These are phyloP conservation scores for Solanum arcanum DNA, from an alignment of 257 asterid genomes.

Conservation along the genomic window DNA sequence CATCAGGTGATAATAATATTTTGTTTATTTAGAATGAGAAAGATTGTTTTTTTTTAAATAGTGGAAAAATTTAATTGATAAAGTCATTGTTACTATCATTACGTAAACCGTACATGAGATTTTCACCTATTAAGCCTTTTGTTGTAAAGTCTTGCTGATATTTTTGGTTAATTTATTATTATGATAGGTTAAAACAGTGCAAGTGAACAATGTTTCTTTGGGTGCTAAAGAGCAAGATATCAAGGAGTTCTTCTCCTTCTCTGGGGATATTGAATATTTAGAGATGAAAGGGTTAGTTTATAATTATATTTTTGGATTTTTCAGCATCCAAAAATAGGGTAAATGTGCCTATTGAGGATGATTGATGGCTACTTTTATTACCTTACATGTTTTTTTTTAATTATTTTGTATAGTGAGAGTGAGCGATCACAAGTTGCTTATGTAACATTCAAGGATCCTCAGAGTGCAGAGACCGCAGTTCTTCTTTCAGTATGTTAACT, in stretches of 20 bases:
- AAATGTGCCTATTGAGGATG: not conserved
- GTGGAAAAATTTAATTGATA: not conserved
- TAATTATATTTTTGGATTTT: not conserved
- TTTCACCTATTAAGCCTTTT: not conserved
- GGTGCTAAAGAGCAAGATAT: conserved; percentile 51
- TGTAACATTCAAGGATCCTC: conserved; percentile 52
- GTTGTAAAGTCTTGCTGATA: not conserved
- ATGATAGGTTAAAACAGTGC: conserved; percentile 46
- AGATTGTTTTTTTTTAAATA: not conserved
- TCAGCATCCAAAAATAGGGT: not conserved
- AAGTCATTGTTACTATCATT: too few relatives aligned
- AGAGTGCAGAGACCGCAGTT: conserved; percentile 57
- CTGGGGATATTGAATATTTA: conserved; percentile 50
- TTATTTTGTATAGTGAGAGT: conserved; percentile 24
- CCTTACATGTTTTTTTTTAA: not conserved
- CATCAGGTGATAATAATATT: not conserved
- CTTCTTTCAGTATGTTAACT: conserved; percentile 43
- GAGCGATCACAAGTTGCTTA: conserved; percentile 44
- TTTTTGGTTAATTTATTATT: not conserved
- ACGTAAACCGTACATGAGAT: not conserved
- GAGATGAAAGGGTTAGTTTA: conserved; percentile 42
- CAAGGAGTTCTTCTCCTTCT: conserved; percentile 66
- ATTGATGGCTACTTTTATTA: not conserved
- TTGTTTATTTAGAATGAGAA: not conserved
- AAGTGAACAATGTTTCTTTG: conserved; percentile 54